These are phyloP conservation scores for Cystobasidium ongulense DNA, from an alignment of 768 basidiomycete genomes.

Conservation along the genomic window DNA sequence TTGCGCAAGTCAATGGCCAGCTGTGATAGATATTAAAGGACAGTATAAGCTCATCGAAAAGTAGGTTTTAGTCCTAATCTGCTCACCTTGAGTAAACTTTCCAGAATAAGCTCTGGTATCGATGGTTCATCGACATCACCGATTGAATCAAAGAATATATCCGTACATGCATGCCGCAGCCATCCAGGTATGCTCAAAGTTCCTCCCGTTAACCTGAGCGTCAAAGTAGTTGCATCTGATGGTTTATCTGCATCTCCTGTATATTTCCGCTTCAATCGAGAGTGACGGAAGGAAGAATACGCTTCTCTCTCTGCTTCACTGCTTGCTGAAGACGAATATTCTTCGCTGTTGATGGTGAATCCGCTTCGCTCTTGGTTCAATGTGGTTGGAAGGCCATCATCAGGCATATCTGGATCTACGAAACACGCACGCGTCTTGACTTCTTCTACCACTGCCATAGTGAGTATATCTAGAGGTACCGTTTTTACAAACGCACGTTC, in stretches of 20 bases:
- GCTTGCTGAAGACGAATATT: neutral
- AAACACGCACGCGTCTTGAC: slow-evolving; percentile 85
- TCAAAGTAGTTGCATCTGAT: slow-evolving; percentile 26
- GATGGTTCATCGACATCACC: slow-evolving; percentile 82
- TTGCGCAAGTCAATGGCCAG: slow-evolving; percentile 82
- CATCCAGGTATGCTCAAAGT: slow-evolving; percentile 84
- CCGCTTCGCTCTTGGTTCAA: neutral
- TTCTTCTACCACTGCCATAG: slow-evolving; percentile 73
- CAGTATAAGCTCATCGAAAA: slow-evolving; percentile 28
- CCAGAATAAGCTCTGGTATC: slow-evolving; percentile 70
- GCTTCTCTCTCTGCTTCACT: neutral
- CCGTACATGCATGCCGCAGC: slow-evolving; percentile 83
- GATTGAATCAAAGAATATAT: slow-evolving; percentile 71
- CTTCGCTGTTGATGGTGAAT: slow-evolving; percentile 20
- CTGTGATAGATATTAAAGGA: slow-evolving; percentile 47
- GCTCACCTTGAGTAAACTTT: slow-evolving; percentile 66
- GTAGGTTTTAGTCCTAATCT: neutral
- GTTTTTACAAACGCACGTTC: slow-evolving; percentile 53
- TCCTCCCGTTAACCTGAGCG: slow-evolving; percentile 21
- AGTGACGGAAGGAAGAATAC: neutral
- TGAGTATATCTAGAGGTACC: slow-evolving; percentile 70
- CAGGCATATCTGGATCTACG: slow-evolving; percentile 48
- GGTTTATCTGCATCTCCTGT: slow-evolving; percentile 18
- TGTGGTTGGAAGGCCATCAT: neutral
- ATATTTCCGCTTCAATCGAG: neutral